Evolutionary conservation across 1,139 yeast species (phyloP).

Genomic region (Eremothecium gossypii): DNA sequence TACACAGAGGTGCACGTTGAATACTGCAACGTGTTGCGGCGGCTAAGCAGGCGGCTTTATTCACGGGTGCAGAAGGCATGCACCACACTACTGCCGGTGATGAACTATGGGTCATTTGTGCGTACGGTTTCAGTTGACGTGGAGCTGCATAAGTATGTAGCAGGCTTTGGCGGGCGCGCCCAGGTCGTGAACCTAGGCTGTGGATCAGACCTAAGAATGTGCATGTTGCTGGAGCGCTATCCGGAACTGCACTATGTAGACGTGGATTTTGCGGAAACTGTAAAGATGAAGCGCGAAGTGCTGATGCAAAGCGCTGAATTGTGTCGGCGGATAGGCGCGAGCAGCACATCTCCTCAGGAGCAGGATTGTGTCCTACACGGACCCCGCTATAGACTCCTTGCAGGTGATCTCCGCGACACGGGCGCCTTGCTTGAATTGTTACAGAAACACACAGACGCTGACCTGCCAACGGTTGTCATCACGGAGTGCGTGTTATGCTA

Average conservation of each 20-base stretch:
- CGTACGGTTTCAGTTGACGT: conserved; percentile 57
- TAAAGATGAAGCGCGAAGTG: conserved; percentile 49
- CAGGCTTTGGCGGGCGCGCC: conserved; percentile 26
- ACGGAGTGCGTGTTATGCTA: conserved; percentile 92
- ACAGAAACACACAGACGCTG: conserved; percentile 28
- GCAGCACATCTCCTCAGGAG: conserved; percentile 2
- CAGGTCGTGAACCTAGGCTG: conserved; percentile 84
- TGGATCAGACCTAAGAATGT: conserved; percentile 81
- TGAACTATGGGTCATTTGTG: conserved; percentile 73
- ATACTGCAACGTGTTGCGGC: conserved; percentile 16
- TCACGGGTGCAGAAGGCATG: conserved; percentile 17
- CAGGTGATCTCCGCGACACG: conserved; percentile 24
- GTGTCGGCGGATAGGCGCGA: conserved; percentile 15
- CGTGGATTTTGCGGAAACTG: conserved; percentile 62
- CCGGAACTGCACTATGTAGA: conserved; percentile 48
- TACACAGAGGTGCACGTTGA: conserved; percentile 16
- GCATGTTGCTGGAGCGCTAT: conserved; percentile 19
- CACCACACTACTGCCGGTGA: conserved; percentile 61
- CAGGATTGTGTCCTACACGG: conserved; percentile 12
- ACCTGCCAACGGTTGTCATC: conserved; percentile 58
- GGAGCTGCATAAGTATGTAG: conserved; percentile 44
- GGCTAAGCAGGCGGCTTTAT: conserved; percentile 18
- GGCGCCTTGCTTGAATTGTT: conserved; percentile 14
- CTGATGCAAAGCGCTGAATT: conserved; percentile 17
- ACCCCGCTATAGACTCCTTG: conserved; percentile 20